These are phyloP conservation scores for Sphaerobolus stellatus DNA, from an alignment of 1,284 basidiomycete species.

Conservation along the genomic window DNA sequence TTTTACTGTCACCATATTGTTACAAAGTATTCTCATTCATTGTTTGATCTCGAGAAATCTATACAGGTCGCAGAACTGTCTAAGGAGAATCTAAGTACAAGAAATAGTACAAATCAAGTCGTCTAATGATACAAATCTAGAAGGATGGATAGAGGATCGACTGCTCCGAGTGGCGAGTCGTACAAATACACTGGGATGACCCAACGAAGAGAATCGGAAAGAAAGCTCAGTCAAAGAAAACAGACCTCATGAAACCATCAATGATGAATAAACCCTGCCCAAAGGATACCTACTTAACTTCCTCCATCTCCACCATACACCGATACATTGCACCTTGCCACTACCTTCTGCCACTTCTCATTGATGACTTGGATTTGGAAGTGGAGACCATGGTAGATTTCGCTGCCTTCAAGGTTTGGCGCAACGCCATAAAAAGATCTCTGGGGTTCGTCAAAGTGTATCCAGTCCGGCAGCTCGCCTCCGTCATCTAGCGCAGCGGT, in stretches of 20 bases:
- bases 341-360: slow-evolving; percentile 21
- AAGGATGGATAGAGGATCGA: neutral
- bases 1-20: no score
- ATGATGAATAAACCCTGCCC: slow-evolving; percentile 12
- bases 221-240: neutral
- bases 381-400: no score
- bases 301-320: slow-evolving; percentile 18
- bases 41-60: no score
- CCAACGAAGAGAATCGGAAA: neutral
- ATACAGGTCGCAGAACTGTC: no score
- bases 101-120: no score
- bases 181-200: neutral
- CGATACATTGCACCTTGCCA: slow-evolving; percentile 17
- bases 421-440: slow-evolving; percentile 81
- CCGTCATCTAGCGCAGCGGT: slow-evolving; percentile 63
- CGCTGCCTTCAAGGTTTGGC: no score
- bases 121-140: neutral
- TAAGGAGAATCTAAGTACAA: no score
- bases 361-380: slow-evolving; percentile 22
- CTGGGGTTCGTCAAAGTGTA: slow-evolving; percentile 64
- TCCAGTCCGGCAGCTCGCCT: slow-evolving; percentile 74
- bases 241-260: neutral
- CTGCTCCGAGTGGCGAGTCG: neutral
- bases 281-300: slow-evolving; percentile 8
- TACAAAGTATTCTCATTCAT: no score